Evolutionary conservation across 2,329 filamentous ascomycete species (phyloP).

Genomic region (Corniculantispora saksenae): DNA sequence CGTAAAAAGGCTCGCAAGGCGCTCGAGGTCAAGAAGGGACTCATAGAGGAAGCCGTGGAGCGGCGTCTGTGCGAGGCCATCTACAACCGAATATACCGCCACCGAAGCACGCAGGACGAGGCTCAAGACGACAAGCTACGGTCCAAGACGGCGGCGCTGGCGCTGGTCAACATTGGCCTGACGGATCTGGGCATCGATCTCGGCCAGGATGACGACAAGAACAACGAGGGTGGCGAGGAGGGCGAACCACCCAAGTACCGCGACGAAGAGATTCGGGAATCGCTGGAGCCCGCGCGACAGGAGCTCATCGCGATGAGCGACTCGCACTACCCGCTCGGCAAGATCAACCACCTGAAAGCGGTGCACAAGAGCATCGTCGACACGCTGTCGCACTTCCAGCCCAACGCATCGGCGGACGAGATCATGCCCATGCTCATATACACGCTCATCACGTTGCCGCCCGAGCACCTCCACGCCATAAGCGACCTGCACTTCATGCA

Average conservation of each 20-base stretch:
- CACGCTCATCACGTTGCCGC: constrained; percentile 85
- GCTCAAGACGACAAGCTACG: constrained; percentile 91
- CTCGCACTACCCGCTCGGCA: constrained; percentile 84
- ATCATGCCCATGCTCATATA: constrained; percentile 97
- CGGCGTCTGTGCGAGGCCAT: constrained; percentile 80
- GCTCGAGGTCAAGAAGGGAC: constrained; percentile 73
- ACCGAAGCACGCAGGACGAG: constrained; percentile 89
- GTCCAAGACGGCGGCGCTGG: constrained; percentile 87
- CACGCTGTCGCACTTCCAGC: constrained; percentile 67
- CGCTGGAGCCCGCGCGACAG: constrained; percentile 67
- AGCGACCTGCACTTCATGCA: constrained; percentile 97
- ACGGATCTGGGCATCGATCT: constrained; percentile 81
- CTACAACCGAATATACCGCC: constrained; percentile 87
- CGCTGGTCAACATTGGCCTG: constrained; percentile 87
- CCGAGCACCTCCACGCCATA: constrained; percentile 82
- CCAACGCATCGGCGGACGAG: constrained; percentile 90
- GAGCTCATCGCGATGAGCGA: constrained; percentile 82
- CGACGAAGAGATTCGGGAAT: constrained; percentile 69
- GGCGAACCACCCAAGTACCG: not conserved
- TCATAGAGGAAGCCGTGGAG: constrained; percentile 90
- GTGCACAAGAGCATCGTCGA: constrained; percentile 95
- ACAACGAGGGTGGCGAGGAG: constrained; percentile 57
- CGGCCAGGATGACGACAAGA: constrained; percentile 54
- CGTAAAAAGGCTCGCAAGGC: constrained; percentile 75
- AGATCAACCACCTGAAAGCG: constrained; percentile 82